Conservation (phyloP, 192 early-diverging fungal genomes). For the Coemansia sp. region DNA sequence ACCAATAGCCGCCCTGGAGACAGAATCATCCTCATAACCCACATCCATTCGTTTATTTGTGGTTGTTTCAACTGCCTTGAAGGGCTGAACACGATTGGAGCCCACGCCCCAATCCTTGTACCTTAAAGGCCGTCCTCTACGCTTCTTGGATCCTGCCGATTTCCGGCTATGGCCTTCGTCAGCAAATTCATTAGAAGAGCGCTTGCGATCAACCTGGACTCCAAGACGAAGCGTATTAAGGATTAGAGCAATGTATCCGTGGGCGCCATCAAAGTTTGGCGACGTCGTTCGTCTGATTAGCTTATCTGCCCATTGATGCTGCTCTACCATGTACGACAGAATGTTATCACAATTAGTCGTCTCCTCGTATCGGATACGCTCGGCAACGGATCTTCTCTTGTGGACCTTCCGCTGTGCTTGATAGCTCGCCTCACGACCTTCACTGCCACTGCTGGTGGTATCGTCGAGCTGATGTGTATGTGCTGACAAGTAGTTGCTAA, state of each 20-base stretch:
- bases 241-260: constrained; percentile 50
- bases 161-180: neutral
- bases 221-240: constrained; percentile 54
- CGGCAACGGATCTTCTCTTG: constrained; percentile 37
- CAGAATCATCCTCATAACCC: neutral
- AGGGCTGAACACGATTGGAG: neutral
- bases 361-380: constrained; percentile 47
- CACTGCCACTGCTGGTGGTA: constrained; percentile 1
- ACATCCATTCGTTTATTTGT: neutral
- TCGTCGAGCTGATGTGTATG: constrained; percentile 9
- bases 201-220: constrained; percentile 43
- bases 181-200: neutral
- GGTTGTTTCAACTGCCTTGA: neutral
- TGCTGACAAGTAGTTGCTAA: constrained; percentile 10
- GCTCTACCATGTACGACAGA: constrained; percentile 50
- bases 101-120: neutral
- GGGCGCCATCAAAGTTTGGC: constrained; percentile 49
- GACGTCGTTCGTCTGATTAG: constrained; percentile 39
- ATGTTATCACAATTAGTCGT: constrained; percentile 51
- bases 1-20: neutral
- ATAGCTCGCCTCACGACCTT: neutral
- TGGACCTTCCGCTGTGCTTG: constrained; percentile 25
- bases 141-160: neutral
- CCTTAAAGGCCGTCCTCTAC: neutral
- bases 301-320: constrained; percentile 48